Evolutionary conservation across 75 land plant species (phyloP).

Genomic region (Cryptomeria japonica): DNA sequence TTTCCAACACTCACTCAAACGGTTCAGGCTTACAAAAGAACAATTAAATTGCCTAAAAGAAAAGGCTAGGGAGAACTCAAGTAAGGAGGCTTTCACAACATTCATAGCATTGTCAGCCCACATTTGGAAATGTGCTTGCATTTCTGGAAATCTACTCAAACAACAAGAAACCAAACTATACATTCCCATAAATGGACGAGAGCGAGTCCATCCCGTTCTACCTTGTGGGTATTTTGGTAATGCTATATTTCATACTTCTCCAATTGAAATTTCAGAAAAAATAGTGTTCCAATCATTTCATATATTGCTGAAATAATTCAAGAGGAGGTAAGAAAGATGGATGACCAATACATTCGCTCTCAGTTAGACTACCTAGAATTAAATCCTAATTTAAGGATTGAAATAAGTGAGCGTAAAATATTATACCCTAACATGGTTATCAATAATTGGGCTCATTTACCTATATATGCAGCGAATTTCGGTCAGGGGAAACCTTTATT

Average conservation of each 20-base stretch:
- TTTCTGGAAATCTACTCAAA: constrained; percentile 7
- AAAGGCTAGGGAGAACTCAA: background rate
- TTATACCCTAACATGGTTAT: constrained; percentile 30
- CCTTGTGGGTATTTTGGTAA: constrained; percentile 46
- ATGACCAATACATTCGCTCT: constrained; percentile 15
- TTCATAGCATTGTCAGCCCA: constrained; percentile 37
- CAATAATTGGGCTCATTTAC: constrained; percentile 38
- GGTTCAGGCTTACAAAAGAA: background rate
- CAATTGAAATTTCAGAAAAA: constrained; percentile 21
- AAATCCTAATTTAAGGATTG: background rate
- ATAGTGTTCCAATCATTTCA: constrained; percentile 17
- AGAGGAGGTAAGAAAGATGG: constrained; percentile 11
- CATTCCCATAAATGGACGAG: constrained; percentile 34
- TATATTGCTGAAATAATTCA: constrained; percentile 23
- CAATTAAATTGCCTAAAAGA: background rate
- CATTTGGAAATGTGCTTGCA: constrained; percentile 34
- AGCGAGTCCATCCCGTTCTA: constrained; percentile 23
- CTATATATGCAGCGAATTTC: constrained; percentile 8
- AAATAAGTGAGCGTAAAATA: too few relatives aligned
- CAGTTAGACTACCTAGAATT: constrained; percentile 8
- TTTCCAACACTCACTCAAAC: constrained; percentile 5
- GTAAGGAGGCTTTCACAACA: constrained; percentile 17
- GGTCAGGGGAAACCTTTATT: constrained; percentile 49
- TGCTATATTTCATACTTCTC: constrained; percentile 32
- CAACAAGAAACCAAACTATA: constrained; percentile 29